A percentile compares a stretch with the other conserved stretches of the same genome.
Evolutionary conservation across 2,329 filamentous ascomycete species (phyloP).

Genomic region (Aspergillus japonicus): DNA sequence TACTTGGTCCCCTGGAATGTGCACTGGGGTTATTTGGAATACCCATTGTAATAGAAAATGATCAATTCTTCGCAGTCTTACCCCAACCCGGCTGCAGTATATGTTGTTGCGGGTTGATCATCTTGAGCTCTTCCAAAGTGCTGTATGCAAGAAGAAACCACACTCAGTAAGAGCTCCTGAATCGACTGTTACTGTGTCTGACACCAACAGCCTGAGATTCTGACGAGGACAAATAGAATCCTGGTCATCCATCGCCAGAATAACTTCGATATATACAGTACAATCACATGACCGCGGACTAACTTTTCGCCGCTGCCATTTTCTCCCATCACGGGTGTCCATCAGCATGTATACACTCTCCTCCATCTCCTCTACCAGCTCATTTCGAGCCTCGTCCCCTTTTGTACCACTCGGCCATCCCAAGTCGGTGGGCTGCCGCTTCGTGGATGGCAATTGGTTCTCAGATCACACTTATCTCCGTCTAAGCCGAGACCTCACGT

Average conservation of each 20-base stretch:
- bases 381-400: not conserved
- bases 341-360: not conserved
- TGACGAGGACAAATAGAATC: not conserved
- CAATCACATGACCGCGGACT: slow-evolving; percentile 2
- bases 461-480: not conserved
- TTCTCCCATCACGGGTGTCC: slow-evolving; percentile 1
- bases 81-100: too few relatives aligned
- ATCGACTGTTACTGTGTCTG: too few relatives aligned
- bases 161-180: too few relatives aligned
- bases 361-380: not conserved
- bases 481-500: slow-evolving; percentile 5
- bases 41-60: too few relatives aligned
- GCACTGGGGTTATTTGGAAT: too few relatives aligned
- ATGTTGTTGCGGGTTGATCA: too few relatives aligned
- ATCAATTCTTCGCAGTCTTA: too few relatives aligned
- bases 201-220: too few relatives aligned
- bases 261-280: not conserved
- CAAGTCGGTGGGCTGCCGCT: not conserved
- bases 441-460: slow-evolving; percentile 12
- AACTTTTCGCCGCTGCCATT: slow-evolving; percentile 2
- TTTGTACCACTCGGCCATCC: not conserved
- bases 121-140: too few relatives aligned
- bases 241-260: not conserved
- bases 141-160: too few relatives aligned
- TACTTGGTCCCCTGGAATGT: too few relatives aligned